These are phyloP conservation scores for Macrophomina tecta DNA, from an alignment of 2,329 filamentous ascomycete species.

Conservation along the genomic window DNA sequence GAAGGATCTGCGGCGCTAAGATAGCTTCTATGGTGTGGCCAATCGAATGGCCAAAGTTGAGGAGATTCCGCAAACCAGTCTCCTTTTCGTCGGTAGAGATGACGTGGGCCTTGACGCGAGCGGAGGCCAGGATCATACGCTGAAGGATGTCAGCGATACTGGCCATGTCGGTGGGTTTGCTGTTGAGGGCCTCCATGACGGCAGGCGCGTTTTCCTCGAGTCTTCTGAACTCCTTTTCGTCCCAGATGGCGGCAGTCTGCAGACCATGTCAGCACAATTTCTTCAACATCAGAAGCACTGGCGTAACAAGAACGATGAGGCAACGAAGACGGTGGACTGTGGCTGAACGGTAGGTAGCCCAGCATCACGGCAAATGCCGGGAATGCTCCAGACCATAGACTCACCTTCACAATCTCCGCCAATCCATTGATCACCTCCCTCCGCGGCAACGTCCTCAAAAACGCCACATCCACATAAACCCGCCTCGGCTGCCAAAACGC, in stretches of 20 bases:
- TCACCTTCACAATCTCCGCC: constrained; percentile 89
- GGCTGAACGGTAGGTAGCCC: no score
- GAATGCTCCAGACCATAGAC: background rate
- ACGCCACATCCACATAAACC: constrained; percentile 92
- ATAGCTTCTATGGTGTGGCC: constrained; percentile 97
- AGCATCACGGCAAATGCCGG: no score
- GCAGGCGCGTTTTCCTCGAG: constrained; percentile 80
- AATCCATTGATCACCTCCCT: constrained; percentile 98
- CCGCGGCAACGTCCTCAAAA: constrained; percentile 86
- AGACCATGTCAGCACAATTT: constrained; percentile 29
- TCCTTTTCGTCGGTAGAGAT: constrained; percentile 95
- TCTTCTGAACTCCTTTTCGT: constrained; percentile 82
- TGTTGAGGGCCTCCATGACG: constrained; percentile 75
- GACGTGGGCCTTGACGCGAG: constrained; percentile 89
- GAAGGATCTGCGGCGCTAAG: constrained; percentile 90
- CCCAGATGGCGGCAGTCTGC: constrained; percentile 91
- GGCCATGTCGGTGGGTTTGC: constrained; percentile 60
- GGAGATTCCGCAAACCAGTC: constrained; percentile 87
- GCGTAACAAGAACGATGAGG: no score
- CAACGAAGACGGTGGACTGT: no score
- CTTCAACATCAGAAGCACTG: background rate
- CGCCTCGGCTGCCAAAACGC: constrained; percentile 95
- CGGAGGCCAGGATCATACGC: constrained; percentile 81
- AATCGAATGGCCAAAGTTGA: constrained; percentile 98
- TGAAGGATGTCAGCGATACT: constrained; percentile 63